Evolutionary conservation across 148 eudicot species (phyloP).

Genomic region (Cornus florida): DNA sequence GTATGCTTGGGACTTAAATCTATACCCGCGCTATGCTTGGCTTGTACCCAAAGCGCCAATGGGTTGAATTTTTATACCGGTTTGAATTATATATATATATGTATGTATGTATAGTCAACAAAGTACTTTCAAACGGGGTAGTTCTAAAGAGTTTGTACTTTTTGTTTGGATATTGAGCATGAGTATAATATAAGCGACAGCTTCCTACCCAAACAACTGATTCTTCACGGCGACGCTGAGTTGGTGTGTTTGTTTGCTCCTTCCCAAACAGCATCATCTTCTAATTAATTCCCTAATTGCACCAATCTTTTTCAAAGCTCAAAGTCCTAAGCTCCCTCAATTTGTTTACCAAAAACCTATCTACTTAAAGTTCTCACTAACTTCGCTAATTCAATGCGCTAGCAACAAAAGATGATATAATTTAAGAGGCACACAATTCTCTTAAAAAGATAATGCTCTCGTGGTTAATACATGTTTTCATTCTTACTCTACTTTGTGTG

Average conservation of each 20-base stretch:
- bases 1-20: too few species aligned
- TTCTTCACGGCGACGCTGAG: conserved; percentile 21
- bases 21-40: too few species aligned
- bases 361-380: not conserved
- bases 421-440: too few species aligned
- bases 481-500: too few species aligned
- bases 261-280: not conserved
- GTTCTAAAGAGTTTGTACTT: too few species aligned
- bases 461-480: accelerated
- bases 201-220: conserved; percentile 1
- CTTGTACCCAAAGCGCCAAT: too few species aligned
- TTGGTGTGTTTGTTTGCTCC: conserved; percentile 1
- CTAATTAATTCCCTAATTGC: not conserved
- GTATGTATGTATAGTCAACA: too few species aligned
- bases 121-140: not conserved
- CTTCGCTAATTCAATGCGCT: not conserved
- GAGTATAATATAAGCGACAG: not conserved
- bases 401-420: too few species aligned
- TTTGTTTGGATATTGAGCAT: too few species aligned
- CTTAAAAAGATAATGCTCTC: too few species aligned
- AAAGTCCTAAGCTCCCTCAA: not conserved
- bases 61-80: too few species aligned
- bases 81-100: too few species aligned
- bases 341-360: not conserved
- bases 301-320: not conserved